Evolutionary conservation across 2,329 filamentous ascomycete genomes (phyloP), one percentile per base, ranked within the genome.

Genomic region (Ophiostoma novo-ulmi): DNA sequence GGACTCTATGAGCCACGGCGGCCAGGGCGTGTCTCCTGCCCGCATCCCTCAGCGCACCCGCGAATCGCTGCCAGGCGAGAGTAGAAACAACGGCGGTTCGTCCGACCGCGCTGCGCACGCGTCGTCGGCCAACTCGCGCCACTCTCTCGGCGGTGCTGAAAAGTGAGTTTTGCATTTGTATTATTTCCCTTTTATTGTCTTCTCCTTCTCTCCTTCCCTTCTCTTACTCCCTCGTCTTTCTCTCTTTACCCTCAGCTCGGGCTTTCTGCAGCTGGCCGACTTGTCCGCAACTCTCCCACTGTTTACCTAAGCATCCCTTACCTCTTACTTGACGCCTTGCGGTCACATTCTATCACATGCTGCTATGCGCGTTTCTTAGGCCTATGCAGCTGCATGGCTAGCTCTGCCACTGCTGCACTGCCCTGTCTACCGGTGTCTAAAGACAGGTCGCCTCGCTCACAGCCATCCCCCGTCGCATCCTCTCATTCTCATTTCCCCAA

Each of bases 1-100:
- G 39, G 86, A 88, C 79, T 85, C 82, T 72, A 84, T 86, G 81
- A 83, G 84, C 74, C 85, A 87, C 77, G 84, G 78, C 63, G 78
- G 86, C 73, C 85, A 87, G 75, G 85, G 85, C 72, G 84, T 87
- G 72, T 87, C 85, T 72, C 86, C 86, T 65, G 84, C 85, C 70
- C 82, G 84, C 55, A 80, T 80, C 71, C 81, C 82, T 69, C 83
- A 84, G 76, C 82, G 85, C 69, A 80, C 82, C 71, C 82, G 86
- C 75, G 86, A 88, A 76, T 83, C 80, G 73, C 79, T 87, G 63
- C 85, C 85, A 76, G 82, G 82, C 75, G 81, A 85, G 77, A 58
- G 48, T 55, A 82, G 84, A 75, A 78, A 80, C 74, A 81, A 82
- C 74, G 81, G 81, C 74, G 78, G 80, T 75, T 73, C 78, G 63